phyloP scores from a whole-genome alignment of 2,329 filamentous ascomycete species.

The Fusarium acutatum region DNA sequence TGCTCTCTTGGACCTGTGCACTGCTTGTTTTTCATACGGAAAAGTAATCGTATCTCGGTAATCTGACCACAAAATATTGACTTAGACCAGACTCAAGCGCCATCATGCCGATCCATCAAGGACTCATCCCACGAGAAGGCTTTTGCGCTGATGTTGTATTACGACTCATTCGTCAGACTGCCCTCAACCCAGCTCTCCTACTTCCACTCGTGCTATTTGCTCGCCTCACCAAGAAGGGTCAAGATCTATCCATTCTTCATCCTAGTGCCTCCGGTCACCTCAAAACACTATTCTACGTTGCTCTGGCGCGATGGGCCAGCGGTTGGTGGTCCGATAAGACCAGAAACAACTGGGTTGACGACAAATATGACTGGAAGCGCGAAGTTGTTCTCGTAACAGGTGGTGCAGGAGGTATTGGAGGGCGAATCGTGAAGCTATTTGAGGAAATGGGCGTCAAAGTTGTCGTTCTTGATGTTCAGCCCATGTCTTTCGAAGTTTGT shows the following conservation, averaged over 20 bases:
- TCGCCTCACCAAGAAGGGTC: slow-evolving; percentile 70
- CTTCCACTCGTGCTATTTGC: slow-evolving; percentile 70
- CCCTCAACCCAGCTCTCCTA: slow-evolving; percentile 71
- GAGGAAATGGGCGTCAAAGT: slow-evolving; percentile 72
- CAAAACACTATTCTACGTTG: slow-evolving; percentile 44
- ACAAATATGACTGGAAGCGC: slow-evolving; percentile 69
- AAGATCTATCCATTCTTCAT: slow-evolving; percentile 61
- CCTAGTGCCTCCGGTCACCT: slow-evolving; percentile 61
- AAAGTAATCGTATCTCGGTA: not conserved
- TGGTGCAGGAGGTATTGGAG: slow-evolving; percentile 78
- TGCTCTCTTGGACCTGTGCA: not conserved
- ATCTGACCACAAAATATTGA: not conserved
- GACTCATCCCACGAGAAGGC: slow-evolving; percentile 64
- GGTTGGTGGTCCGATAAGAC: slow-evolving; percentile 46
- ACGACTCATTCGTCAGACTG: slow-evolving; percentile 65
- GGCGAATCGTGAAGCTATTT: slow-evolving; percentile 70
- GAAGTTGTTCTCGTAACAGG: slow-evolving; percentile 81
- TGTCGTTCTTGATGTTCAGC: slow-evolving; percentile 75
- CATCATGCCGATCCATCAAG: slow-evolving; percentile 56
- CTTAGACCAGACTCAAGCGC: not conserved
- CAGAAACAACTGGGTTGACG: slow-evolving; percentile 48
- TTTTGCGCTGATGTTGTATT: slow-evolving; percentile 69
- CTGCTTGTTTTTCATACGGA: not conserved
- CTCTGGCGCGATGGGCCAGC: slow-evolving; percentile 41
- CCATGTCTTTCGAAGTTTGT: slow-evolving; percentile 63